Base-by-base conservation (phyloP, 192 early-diverging fungal species). In the Coemansia sp. region DNA sequence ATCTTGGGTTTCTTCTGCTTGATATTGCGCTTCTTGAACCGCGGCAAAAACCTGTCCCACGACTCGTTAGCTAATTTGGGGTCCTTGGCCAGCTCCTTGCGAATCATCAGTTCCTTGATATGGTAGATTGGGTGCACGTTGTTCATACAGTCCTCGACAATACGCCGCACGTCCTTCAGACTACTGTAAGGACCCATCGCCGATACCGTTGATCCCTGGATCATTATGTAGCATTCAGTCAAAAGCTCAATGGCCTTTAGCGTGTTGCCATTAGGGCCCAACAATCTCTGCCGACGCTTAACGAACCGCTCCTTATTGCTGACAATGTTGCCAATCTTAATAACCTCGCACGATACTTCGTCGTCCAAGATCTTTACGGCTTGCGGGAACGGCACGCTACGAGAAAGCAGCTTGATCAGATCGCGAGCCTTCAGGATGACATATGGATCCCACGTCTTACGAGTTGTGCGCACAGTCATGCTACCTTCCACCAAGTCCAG, bases 121-220 rank as follows among this genome's bases (percentile, higher is more conserved):
- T 99, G 94, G 84, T 99, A 98, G 69, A 99, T 97, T 34, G 97
- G 97, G 79, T 99, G 97, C 44, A 98, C 82, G 82, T 99, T 99
- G 72, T 96, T 96, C 89, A 99, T 94, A 72, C 97, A 99, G 83
- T 99, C 97, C 58, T 94, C 80, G 3, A 99, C 91, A 48, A 99
- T 95, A 42, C 91, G 83, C 25, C 95, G 88, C 25, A 95, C 90
- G 44, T 92, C 88, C 77, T 95, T 94, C 38, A 99, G 64, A 3
- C 94, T 94, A 70, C 91, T 93, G 82, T 89, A 92, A 6, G 92
- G 89, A 2, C 97, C 97, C 94, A 99, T 97, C 19, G 80, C 87
- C 5, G 94, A 90, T 0, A 99, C 97, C 1, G 97, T 99, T 70
- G 96, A 95, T 53, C 98, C 98, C 74, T 98, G 96, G n/a, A 99